A percentile compares a stretch with the other conserved stretches of the same genome.
phyloP scores from a whole-genome alignment of 148 eudicot species.

The Oxyria digyna region DNA sequence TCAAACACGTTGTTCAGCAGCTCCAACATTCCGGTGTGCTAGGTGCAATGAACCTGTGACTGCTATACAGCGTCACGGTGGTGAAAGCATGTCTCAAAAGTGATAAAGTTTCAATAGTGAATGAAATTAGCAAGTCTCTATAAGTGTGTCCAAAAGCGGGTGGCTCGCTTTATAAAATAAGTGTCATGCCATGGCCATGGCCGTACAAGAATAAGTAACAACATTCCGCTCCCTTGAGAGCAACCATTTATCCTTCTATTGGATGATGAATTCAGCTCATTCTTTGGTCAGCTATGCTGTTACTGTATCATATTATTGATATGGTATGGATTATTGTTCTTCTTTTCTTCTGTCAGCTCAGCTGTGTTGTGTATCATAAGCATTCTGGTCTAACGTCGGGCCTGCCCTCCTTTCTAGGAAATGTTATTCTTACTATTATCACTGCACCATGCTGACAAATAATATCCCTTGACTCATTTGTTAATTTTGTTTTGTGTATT shows the following conservation, averaged over 20 bases:
- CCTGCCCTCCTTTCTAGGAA: too few species aligned
- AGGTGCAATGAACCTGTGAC: conserved; percentile 76
- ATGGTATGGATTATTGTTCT: not conserved
- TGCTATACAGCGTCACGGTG: conserved; percentile 58
- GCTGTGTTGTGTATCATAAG: too few species aligned
- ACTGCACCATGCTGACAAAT: too few species aligned
- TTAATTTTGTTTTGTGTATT: too few species aligned
- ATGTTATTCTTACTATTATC: too few species aligned
- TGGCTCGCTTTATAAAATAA: too few species aligned
- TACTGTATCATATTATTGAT: not conserved
- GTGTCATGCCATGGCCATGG: not conserved
- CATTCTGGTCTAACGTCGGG: too few species aligned
- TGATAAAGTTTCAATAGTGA: not conserved
- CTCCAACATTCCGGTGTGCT: conserved; percentile 62
- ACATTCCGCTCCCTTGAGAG: not conserved
- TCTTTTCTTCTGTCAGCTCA: too few species aligned
- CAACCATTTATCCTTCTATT: not conserved
- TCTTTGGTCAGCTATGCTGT: not conserved
- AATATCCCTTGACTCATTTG: too few species aligned
- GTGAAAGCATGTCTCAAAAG: not conserved
- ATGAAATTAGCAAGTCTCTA: not conserved
- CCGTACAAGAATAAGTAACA: not conserved
- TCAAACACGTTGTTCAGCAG: conserved; percentile 71
- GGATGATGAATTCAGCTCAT: not conserved
- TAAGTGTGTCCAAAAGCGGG: too few species aligned